A percentile compares a stretch with the other conserved stretches of the same genome.
Conservation (phyloP, 2,329 filamentous ascomycete species). For the Hymenoscyphus scutula region DNA sequence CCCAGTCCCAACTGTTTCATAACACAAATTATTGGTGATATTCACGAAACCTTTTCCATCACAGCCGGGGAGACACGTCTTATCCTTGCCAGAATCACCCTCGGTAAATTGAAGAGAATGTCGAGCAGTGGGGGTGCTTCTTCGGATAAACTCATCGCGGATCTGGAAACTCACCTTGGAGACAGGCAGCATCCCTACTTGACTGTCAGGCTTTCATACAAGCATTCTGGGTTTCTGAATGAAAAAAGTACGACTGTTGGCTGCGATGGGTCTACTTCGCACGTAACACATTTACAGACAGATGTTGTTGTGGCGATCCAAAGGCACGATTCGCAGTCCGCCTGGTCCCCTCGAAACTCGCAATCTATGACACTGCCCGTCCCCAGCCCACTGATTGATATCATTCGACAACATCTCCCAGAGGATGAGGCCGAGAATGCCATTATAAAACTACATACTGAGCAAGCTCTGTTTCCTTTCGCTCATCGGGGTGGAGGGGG, state of each 20-base stretch:
- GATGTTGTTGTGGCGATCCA: conserved; percentile 50
- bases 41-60: conserved; percentile 28
- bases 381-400: conserved; percentile 25
- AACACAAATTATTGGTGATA: conserved; percentile 31
- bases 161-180: conserved; percentile 57
- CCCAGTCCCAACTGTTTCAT: conserved; percentile 29
- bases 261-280: conserved; percentile 38
- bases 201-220: conserved; percentile 51
- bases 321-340: conserved; percentile 47
- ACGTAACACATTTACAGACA: conserved; percentile 53
- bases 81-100: conserved; percentile 32
- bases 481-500: conserved; percentile 12
- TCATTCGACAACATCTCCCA: conserved; percentile 31
- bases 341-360: conserved; percentile 49
- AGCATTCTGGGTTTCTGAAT: conserved; percentile 54
- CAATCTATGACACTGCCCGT: conserved; percentile 34
- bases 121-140: conserved; percentile 38
- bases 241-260: conserved; percentile 21
- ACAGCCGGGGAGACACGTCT: conserved; percentile 30
- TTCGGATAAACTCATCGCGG: conserved; percentile 56
- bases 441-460: conserved; percentile 22
- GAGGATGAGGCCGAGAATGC: conserved; percentile 24
- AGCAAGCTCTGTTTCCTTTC: conserved; percentile 19
- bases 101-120: conserved; percentile 22
- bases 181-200: conserved; percentile 49